A percentile compares a stretch with the other conserved stretches of the same genome.
phyloP scores from a whole-genome alignment of 352 stramenopile genomes.

The Phytophthora pluvialis region DNA sequence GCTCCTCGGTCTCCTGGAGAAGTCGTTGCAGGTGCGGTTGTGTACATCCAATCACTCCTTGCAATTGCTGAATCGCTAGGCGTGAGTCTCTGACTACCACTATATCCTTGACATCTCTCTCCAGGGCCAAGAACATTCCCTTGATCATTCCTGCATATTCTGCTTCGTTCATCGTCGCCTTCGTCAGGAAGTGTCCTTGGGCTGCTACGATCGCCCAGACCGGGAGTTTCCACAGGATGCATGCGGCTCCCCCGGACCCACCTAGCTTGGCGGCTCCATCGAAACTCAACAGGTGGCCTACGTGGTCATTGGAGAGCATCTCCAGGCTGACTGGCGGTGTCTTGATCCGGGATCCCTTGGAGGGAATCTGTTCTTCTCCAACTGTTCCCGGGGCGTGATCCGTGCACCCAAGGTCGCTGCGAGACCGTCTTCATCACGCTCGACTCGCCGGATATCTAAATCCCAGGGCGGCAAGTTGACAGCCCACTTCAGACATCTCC shows the following conservation, averaged over 20 bases:
- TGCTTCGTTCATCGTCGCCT: slow-evolving; percentile 3
- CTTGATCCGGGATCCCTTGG: slow-evolving; percentile 3
- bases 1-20: no score
- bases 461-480: slow-evolving; percentile 10
- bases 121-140: background rate
- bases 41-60: no score
- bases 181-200: background rate
- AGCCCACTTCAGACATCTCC: slow-evolving; percentile 2
- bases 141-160: slow-evolving; percentile 6
- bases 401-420: slow-evolving; percentile 2
- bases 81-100: slow-evolving; percentile 8
- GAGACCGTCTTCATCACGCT: slow-evolving; percentile 2
- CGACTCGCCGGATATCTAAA: slow-evolving; percentile 1
- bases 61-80: background rate
- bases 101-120: background rate
- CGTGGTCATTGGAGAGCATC: slow-evolving; percentile 2
- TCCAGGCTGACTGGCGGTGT: slow-evolving; percentile 3
- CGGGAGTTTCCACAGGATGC: slow-evolving; percentile 4
- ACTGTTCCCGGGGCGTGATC: slow-evolving; percentile 3
- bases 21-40: no score
- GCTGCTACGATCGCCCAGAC: background rate
- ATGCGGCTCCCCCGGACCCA: background rate
- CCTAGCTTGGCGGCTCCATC: slow-evolving; percentile 7
- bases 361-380: background rate
- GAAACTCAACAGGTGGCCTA: background rate